Evolutionary conservation across 495 filamentous ascomycete species (phyloP).

Genomic region (Cercophora newfieldiana): DNA sequence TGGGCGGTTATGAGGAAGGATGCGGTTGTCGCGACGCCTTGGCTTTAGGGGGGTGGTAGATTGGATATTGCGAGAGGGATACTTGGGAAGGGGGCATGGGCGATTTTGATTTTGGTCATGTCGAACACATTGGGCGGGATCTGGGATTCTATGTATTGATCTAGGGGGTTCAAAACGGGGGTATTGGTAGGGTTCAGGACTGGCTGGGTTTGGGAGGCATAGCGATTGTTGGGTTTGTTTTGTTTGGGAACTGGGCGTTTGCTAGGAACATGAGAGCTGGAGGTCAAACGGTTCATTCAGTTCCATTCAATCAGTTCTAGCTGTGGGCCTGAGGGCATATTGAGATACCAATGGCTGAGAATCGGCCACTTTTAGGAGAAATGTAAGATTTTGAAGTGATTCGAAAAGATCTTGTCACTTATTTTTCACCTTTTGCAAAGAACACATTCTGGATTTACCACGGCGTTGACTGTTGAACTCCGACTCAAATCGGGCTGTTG

Average conservation of each 20-base stretch:
- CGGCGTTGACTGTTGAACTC: too few species aligned
- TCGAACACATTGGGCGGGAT: neutral
- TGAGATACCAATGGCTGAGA: neutral
- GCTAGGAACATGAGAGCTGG: too few species aligned
- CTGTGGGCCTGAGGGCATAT: too few species aligned
- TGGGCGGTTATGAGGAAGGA: slow-evolving; percentile 6
- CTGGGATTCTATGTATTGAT: neutral
- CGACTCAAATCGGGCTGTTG: too few species aligned
- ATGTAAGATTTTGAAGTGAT: neutral
- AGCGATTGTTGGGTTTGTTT: neutral
- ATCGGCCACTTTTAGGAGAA: neutral
- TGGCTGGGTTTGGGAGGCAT: neutral
- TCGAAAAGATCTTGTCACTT: too few species aligned
- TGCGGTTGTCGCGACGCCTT: slow-evolving; percentile 5
- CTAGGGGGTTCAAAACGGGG: neutral
- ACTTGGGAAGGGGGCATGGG: neutral
- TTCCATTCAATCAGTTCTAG: too few species aligned
- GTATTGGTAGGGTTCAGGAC: neutral
- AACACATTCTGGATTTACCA: neutral
- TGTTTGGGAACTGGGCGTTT: neutral
- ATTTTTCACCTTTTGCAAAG: neutral
- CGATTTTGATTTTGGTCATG: neutral
- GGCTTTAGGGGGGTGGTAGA: neutral
- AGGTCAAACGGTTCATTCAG: too few species aligned
- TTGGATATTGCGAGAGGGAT: neutral